phyloP scores from a whole-genome alignment of 2,329 filamentous ascomycete species.

The Grosmannia serpens region DNA sequence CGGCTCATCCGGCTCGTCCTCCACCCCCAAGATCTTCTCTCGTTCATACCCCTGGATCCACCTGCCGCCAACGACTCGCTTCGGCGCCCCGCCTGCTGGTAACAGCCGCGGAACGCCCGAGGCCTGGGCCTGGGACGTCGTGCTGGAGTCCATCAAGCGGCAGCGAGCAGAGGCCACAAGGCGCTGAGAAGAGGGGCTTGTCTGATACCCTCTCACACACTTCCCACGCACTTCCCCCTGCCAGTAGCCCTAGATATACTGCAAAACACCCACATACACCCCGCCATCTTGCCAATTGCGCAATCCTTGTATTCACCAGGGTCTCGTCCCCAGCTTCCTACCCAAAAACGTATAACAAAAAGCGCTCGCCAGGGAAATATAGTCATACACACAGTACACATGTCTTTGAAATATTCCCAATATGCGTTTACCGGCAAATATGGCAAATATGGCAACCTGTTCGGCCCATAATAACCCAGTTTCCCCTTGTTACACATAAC shows the following conservation, averaged over 20 bases:
- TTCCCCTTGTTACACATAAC: neutral
- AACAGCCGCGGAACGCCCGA: slow-evolving; percentile 14
- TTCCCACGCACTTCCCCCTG: too few relatives aligned
- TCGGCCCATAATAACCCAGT: neutral
- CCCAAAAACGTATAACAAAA: neutral
- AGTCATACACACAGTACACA: neutral
- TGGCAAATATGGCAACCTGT: neutral
- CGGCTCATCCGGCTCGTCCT: neutral
- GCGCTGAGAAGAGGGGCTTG: neutral
- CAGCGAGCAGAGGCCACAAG: neutral
- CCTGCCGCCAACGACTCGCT: slow-evolving; percentile 17
- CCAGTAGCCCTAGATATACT: neutral
- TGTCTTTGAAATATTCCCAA: neutral
- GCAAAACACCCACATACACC: neutral
- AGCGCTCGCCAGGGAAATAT: neutral
- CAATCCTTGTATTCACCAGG: neutral
- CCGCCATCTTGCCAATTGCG: neutral
- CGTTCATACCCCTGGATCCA: slow-evolving; percentile 24
- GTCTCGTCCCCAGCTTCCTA: neutral
- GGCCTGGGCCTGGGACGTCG: slow-evolving; percentile 25
- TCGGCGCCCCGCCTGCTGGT: slow-evolving; percentile 16
- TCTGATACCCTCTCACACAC: too few relatives aligned
- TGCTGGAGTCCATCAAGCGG: slow-evolving; percentile 16
- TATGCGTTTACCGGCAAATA: neutral
- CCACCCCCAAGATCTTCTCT: neutral